Evolutionary conservation across 371 early-diverging fungal species (phyloP), one percentile per base, ranked within the genome.

Genomic region (Smittium mucronatum): DNA sequence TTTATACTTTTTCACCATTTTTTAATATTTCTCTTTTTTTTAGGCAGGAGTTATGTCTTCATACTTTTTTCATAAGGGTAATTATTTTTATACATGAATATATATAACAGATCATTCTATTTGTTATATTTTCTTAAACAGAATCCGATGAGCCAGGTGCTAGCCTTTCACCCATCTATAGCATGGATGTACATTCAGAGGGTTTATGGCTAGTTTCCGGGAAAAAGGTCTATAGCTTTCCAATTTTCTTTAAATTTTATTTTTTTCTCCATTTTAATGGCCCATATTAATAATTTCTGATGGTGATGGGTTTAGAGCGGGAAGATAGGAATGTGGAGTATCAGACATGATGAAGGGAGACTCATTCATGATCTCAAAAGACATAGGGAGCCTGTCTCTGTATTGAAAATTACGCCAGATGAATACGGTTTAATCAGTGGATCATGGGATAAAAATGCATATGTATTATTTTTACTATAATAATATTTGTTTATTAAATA

Each of bases 281-380:
- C 26, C 26, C 21, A 21, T 57, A 57, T 26, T 61, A 57, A 57
- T 57, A 57, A 57, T n/a, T n/a, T n/a, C n/a, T n/a, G n/a, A n/a
- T n/a, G n/a, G n/a, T n/a, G n/a, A n/a, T n/a, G n/a, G 32, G 17
- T 73, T 35, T 81, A 89, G 79, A 89, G 86, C 72, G 96, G 97
- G 1, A 80, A 82, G 2, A 88, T 97, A 64, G 92, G 90, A 71
- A 76, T 97, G 36, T 92, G 87, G 81, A 86, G 91, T 1, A 88
- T 93, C 2, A 82, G 98, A 63, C 93, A 95, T 72, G 95, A 97
- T 70, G 97, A 97, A 78, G 98, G 98, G 1, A 84, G 83, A 69
- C 88, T 87, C 36, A 87, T 88, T 67, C 82, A 85, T 75, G 86
- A 89, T 8, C 82, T 97, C 31, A 81, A 86, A 36, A 82, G 86